Evolutionary conservation across 148 eudicot species (phyloP).

Genomic region (Dysphania ambrosioides): DNA sequence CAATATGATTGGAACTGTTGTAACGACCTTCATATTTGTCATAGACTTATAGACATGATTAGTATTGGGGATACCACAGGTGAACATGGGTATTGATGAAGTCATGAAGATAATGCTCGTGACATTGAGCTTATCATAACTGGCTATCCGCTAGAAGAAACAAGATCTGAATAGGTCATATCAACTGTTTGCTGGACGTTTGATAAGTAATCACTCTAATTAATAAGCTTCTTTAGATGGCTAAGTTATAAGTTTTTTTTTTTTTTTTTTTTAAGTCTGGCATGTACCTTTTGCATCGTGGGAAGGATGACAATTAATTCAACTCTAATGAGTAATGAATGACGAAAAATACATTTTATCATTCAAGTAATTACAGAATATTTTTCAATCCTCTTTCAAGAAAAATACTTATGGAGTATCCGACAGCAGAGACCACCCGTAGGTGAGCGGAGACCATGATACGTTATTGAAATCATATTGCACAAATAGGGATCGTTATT

Average conservation of each 20-base stretch:
- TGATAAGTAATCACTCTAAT: conserved; percentile 12
- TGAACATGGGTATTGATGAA: conserved; percentile 25
- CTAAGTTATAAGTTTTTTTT: neutral
- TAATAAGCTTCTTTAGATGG: neutral
- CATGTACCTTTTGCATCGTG: neutral
- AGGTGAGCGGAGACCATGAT: no score
- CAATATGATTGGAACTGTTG: neutral
- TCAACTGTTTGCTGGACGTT: neutral
- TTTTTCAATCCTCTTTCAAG: no score
- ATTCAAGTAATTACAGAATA: no score
- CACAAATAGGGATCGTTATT: no score
- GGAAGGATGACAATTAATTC: neutral
- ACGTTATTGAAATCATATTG: no score
- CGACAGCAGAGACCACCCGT: no score
- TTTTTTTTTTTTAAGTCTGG: neutral
- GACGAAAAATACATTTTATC: no score
- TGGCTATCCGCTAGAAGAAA: neutral
- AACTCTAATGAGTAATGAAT: no score
- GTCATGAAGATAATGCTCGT: conserved; percentile 13
- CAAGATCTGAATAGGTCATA: no score
- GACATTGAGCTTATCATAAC: no score
- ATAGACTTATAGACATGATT: no score
- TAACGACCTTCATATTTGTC: neutral
- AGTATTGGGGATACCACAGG: neutral
- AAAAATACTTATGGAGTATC: no score